Conservation (phyloP, 306 rosid genomes). For the Amphicarpaea edgeworthii region DNA sequence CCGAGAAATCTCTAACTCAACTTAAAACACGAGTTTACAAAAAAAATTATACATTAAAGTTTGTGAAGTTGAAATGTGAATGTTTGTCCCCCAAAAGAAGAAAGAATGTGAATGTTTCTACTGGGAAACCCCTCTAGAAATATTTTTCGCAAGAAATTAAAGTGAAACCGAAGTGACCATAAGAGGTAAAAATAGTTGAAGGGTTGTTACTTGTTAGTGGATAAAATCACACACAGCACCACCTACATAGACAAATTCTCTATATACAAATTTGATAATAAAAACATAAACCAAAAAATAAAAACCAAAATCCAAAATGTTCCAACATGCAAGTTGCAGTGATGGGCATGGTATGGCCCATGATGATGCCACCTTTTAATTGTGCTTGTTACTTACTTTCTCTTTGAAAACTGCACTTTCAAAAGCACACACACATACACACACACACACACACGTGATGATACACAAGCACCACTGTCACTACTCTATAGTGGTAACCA, state of each 20-base stretch:
- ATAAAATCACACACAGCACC: background rate
- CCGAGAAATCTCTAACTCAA: no score
- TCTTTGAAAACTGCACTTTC: constrained; percentile 6
- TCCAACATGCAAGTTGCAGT: background rate
- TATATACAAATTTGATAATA: background rate
- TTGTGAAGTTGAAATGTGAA: background rate
- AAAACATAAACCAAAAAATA: background rate
- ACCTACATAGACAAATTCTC: background rate
- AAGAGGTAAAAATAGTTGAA: background rate
- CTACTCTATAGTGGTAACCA: constrained; percentile 33
- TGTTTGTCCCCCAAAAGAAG: background rate
- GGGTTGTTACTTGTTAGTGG: background rate
- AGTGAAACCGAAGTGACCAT: background rate
- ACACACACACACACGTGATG: constrained; percentile 15
- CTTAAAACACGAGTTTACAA: no score
- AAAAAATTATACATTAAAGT: background rate
- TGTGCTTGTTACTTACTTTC: background rate
- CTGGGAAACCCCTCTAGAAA: background rate
- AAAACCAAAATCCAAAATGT: background rate
- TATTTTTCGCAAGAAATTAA: background rate
- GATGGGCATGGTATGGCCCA: constrained; percentile 5
- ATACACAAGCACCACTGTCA: constrained; percentile 14
- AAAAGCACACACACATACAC: constrained; percentile 9
- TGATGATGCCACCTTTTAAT: constrained; percentile 16
- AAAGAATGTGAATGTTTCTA: background rate